Percentiles rank a stretch among this genome's conserved stretches.
Evolutionary conservation across 192 early-diverging fungal species (phyloP).

Genomic region (Spinellus fusiger): DNA sequence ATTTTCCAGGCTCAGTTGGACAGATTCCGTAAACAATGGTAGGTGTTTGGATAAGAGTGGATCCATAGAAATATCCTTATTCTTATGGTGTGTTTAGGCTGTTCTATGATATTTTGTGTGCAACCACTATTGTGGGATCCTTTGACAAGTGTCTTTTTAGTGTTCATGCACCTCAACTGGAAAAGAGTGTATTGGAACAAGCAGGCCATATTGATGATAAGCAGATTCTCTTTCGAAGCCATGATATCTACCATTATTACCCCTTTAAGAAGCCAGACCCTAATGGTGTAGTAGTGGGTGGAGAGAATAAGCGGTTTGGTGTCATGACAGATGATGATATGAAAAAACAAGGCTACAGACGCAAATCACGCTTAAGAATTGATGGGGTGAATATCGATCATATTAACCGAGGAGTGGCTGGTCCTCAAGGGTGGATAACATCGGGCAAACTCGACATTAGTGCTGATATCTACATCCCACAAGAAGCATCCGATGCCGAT

Average conservation of each 20-base stretch:
- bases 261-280: conserved; percentile 22
- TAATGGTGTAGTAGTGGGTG: conserved; percentile 33
- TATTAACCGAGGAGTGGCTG: conserved; percentile 75
- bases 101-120: conserved; percentile 83
- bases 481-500: conserved; percentile 37
- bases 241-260: conserved; percentile 34
- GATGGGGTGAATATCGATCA: conserved; percentile 90
- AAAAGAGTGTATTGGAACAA: conserved; percentile 38
- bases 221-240: conserved; percentile 19
- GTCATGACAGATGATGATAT: conserved; percentile 30
- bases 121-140: conserved; percentile 83
- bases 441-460: conserved; percentile 79
- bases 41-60: neutral
- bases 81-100: conserved; percentile 33
- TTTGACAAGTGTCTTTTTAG: conserved; percentile 95
- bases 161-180: conserved; percentile 79
- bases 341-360: conserved; percentile 31
- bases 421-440: conserved; percentile 94
- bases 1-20: conserved; percentile 84
- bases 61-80: neutral
- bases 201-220: conserved; percentile 24
- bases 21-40: conserved; percentile 84
- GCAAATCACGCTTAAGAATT: conserved; percentile 69
- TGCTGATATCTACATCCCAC: conserved; percentile 60
- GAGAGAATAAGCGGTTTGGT: conserved; percentile 22